A percentile compares a stretch with the other conserved stretches of the same genome.
Conservation (phyloP, 148 eudicot species). For the Rhododendron mucronatum region DNA sequence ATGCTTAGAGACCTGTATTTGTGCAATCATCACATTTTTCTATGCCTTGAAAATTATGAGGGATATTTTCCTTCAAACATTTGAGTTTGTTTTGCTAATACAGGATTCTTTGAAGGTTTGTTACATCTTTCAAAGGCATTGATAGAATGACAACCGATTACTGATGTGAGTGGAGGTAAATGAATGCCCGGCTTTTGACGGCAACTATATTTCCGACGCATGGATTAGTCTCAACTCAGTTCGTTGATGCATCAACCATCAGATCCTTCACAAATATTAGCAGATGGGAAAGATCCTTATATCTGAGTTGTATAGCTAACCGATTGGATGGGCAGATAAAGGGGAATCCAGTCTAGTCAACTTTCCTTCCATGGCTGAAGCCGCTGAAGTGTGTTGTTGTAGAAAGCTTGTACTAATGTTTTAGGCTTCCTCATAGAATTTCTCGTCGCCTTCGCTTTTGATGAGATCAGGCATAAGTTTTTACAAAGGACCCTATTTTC, state of each 20-base stretch:
- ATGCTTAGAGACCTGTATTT: neutral
- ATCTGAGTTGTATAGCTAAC: neutral
- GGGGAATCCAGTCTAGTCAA: neutral
- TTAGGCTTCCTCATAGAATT: neutral
- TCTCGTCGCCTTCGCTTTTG: neutral
- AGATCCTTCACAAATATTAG: neutral
- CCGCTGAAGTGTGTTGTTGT: neutral
- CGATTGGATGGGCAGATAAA: neutral
- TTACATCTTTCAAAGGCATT: neutral
- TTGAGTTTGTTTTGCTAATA: neutral
- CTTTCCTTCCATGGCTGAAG: constrained; percentile 1
- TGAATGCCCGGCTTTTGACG: neutral
- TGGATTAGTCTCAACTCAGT: constrained; percentile 4
- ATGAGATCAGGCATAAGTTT: neutral
- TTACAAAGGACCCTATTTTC: neutral
- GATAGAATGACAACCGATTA: neutral
- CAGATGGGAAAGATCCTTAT: neutral
- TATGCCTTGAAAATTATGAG: neutral
- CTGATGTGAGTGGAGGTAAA: neutral
- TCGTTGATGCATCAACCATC: constrained; percentile 1
- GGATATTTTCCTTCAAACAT: neutral
- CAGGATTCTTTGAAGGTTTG: neutral
- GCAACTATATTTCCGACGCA: neutral
- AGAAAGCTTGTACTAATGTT: neutral
- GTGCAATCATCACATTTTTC: neutral